Evolutionary conservation across 331 rosid genomes (phyloP).

Genomic region (Erythrophleum ivorense): DNA sequence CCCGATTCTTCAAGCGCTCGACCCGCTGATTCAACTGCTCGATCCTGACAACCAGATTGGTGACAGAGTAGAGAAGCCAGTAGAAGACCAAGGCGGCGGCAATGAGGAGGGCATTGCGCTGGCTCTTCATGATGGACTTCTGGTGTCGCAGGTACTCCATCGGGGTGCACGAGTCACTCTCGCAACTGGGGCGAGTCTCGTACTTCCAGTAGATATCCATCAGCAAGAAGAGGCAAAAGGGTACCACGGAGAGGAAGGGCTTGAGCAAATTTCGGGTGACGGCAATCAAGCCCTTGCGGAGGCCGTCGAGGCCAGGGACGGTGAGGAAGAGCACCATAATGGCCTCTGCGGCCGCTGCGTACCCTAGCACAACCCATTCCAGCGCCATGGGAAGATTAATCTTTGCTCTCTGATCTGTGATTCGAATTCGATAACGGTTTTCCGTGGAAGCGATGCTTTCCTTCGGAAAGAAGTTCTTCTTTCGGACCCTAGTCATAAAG

Average conservation of each 20-base stretch:
- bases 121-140: slow-evolving; percentile 99
- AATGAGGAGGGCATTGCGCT: slow-evolving; percentile 93
- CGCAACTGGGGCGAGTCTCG: slow-evolving; percentile 77
- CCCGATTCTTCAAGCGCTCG: slow-evolving; percentile 79
- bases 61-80: slow-evolving; percentile 94
- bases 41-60: slow-evolving; percentile 75
- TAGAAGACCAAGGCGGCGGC: slow-evolving; percentile 83
- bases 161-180: slow-evolving; percentile 77
- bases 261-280: slow-evolving; percentile 89
- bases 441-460: background rate
- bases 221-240: slow-evolving; percentile 85
- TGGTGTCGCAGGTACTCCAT: slow-evolving; percentile 89
- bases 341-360: slow-evolving; percentile 97
- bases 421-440: background rate
- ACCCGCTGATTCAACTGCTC: slow-evolving; percentile 89
- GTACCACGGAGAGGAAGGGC: slow-evolving; percentile 91
- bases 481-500: background rate
- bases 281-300: slow-evolving; percentile 84
- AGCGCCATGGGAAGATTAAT: slow-evolving; percentile 65
- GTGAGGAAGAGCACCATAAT: slow-evolving; percentile 92
- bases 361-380: slow-evolving; percentile 96
- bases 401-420: slow-evolving; percentile 13
- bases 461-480: slow-evolving; percentile 21
- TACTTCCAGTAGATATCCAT: slow-evolving; percentile 99
- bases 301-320: slow-evolving; percentile 85